Percentiles rank a stretch among this genome's conserved stretches.
These are phyloP conservation scores for Kodamaea fungicola DNA, from an alignment of 1,139 yeast species.

Conservation along the genomic window DNA sequence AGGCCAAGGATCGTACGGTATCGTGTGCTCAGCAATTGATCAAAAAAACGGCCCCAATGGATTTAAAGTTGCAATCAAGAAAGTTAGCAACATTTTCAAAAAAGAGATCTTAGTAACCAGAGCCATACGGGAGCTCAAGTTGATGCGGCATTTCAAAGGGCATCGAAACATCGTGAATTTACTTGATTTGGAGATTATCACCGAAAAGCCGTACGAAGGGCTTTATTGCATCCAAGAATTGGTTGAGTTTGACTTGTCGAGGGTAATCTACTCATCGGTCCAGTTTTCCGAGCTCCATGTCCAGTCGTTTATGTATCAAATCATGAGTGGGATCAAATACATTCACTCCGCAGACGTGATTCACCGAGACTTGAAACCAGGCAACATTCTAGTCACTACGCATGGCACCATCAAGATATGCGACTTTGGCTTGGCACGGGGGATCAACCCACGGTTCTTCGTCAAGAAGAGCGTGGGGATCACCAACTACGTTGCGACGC, in stretches of 20 bases:
- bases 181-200: constrained; percentile 69
- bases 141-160: constrained; percentile 78
- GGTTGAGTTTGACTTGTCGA: constrained; percentile 74
- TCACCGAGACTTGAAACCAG: constrained; percentile 84
- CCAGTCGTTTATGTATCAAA: constrained; percentile 71
- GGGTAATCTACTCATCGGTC: constrained; percentile 71
- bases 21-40: constrained; percentile 81
- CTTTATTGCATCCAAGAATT: constrained; percentile 79
- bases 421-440: constrained; percentile 87
- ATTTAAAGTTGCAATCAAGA: constrained; percentile 65
- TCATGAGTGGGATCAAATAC: constrained; percentile 74
- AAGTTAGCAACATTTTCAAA: constrained; percentile 63
- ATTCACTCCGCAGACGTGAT: constrained; percentile 84
- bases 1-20: constrained; percentile 90
- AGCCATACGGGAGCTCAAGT: constrained; percentile 73
- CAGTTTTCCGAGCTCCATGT: constrained; percentile 84
- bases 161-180: constrained; percentile 75
- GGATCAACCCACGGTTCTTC: constrained; percentile 49
- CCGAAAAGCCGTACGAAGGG: constrained; percentile 70
- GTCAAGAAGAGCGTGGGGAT: constrained; percentile 39
- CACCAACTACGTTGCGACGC: constrained; percentile 87
- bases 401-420: constrained; percentile 75
- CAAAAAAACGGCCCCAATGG: constrained; percentile 1
- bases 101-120: constrained; percentile 65
- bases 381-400: constrained; percentile 70